A percentile compares a stretch with the other conserved stretches of the same genome.
Evolutionary conservation across 2,329 filamentous ascomycete species (phyloP).

Genomic region (Colletotrichum sansevieriae): DNA sequence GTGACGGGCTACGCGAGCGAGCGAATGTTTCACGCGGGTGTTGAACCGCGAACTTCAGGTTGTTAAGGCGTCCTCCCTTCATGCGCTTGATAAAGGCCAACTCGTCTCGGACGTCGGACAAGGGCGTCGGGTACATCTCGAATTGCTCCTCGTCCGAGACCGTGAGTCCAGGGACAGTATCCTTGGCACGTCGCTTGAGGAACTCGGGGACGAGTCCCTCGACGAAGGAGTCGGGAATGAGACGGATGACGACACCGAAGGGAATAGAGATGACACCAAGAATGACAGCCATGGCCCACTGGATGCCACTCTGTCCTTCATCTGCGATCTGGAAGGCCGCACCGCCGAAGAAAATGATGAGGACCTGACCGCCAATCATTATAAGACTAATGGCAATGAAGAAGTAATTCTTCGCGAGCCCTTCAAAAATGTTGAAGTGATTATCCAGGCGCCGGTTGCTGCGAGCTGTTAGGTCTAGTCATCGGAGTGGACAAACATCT

Average conservation of each 20-base stretch:
- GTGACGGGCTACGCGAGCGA: slow-evolving; percentile 72
- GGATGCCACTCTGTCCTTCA: slow-evolving; percentile 72
- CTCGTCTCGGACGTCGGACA: slow-evolving; percentile 83
- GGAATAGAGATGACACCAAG: slow-evolving; percentile 89
- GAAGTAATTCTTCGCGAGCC: slow-evolving; percentile 86
- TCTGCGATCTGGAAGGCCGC: slow-evolving; percentile 79
- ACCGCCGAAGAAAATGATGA: slow-evolving; percentile 91
- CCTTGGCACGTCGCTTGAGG: slow-evolving; percentile 61
- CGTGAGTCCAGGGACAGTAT: slow-evolving; percentile 66
- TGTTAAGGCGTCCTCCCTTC: slow-evolving; percentile 85
- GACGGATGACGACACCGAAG: slow-evolving; percentile 82
- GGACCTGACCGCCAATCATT: slow-evolving; percentile 89
- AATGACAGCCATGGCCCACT: slow-evolving; percentile 91
- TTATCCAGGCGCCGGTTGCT: slow-evolving; percentile 95
- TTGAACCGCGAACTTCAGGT: slow-evolving; percentile 81
- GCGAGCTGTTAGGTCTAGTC: slow-evolving; percentile 42
- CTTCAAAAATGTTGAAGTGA: slow-evolving; percentile 94
- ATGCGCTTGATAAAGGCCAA: slow-evolving; percentile 84
- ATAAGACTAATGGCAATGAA: slow-evolving; percentile 87
- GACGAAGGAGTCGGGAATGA: slow-evolving; percentile 81
- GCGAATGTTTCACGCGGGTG: slow-evolving; percentile 79
- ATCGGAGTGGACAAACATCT: slow-evolving; percentile 23
- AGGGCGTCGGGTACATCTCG: slow-evolving; percentile 76
- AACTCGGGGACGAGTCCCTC: slow-evolving; percentile 65
- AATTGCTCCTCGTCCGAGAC: slow-evolving; percentile 77